Evolutionary conservation across 1,284 basidiomycete genomes (phyloP).

Genomic region (Ustilago trichophora): DNA sequence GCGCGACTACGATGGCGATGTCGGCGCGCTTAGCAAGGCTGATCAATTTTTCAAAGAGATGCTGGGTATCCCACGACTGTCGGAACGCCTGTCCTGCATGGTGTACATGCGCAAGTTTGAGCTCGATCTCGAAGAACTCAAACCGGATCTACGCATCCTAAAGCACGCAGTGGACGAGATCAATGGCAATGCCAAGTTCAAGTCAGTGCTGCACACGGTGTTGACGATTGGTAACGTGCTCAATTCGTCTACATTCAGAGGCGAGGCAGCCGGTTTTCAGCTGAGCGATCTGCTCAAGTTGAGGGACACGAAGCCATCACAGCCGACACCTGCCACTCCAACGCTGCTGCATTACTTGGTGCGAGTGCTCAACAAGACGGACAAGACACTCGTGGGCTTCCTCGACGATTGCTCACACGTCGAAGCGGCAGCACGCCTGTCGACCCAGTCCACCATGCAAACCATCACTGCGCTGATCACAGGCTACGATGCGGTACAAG

Average conservation of each 20-base stretch:
- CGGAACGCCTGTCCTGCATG: slow-evolving; percentile 80
- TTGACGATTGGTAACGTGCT: slow-evolving; percentile 81
- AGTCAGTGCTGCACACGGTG: slow-evolving; percentile 73
- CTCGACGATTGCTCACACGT: slow-evolving; percentile 82
- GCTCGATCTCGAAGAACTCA: slow-evolving; percentile 81
- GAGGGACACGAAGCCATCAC: slow-evolving; percentile 82
- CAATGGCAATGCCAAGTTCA: slow-evolving; percentile 76
- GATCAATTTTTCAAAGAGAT: slow-evolving; percentile 87
- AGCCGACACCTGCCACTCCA: slow-evolving; percentile 76
- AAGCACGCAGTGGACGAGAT: slow-evolving; percentile 79
- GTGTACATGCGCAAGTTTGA: slow-evolving; percentile 82
- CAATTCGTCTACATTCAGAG: slow-evolving; percentile 83
- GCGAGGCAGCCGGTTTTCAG: slow-evolving; percentile 83
- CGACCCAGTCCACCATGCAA: slow-evolving; percentile 42
- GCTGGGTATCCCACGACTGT: slow-evolving; percentile 78
- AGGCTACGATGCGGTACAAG: slow-evolving; percentile 35
- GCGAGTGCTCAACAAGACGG: slow-evolving; percentile 75
- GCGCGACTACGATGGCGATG: slow-evolving; percentile 53
- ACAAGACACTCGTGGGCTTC: slow-evolving; percentile 77
- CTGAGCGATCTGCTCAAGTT: slow-evolving; percentile 82
- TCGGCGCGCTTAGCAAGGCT: slow-evolving; percentile 70
- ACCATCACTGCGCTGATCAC: slow-evolving; percentile 34
- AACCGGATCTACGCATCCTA: slow-evolving; percentile 82
- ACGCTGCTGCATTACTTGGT: slow-evolving; percentile 88
- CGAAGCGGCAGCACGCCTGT: slow-evolving; percentile 73